Percentiles rank a stretch among this genome's conserved stretches.
These are phyloP conservation scores for Anthostomella pinea DNA, from an alignment of 2,329 filamentous ascomycete genomes.

Conservation along the genomic window DNA sequence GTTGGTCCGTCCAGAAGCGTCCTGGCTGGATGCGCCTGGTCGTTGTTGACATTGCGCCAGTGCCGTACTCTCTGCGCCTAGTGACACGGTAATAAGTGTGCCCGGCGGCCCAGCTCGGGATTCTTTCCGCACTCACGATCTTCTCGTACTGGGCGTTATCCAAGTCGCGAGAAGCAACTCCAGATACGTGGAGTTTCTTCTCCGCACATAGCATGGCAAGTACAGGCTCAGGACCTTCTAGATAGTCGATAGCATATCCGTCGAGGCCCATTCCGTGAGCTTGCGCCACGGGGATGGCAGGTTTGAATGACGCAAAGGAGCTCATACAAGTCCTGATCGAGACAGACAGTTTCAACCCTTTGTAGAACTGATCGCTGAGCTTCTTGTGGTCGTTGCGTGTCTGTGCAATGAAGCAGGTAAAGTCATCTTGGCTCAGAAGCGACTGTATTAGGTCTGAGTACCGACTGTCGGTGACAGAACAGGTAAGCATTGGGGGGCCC, in stretches of 20 bases:
- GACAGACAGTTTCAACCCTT: constrained; percentile 64
- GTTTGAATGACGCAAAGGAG: constrained; percentile 51
- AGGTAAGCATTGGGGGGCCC: constrained; percentile 77
- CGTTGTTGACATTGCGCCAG: constrained; percentile 66
- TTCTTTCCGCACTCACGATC: constrained; percentile 54
- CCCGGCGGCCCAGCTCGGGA: constrained; percentile 70
- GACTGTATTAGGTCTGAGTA: constrained; percentile 59
- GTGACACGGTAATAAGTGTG: constrained; percentile 61
- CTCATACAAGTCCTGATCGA: constrained; percentile 63
- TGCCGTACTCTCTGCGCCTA: constrained; percentile 77
- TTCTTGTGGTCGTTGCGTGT: constrained; percentile 70
- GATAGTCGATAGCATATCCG: constrained; percentile 73
- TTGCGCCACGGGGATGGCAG: constrained; percentile 54
- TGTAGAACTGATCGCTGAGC: constrained; percentile 64
- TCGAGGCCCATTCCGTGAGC: constrained; percentile 65
- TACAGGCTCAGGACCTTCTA: constrained; percentile 79
- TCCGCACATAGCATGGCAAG: constrained; percentile 84
- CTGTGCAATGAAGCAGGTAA: constrained; percentile 73
- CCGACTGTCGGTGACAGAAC: constrained; percentile 70
- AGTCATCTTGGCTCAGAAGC: constrained; percentile 49
- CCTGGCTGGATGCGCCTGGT: constrained; percentile 61
- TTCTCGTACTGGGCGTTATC: constrained; percentile 64
- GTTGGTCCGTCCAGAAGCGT: constrained; percentile 72
- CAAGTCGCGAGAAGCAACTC: constrained; percentile 61
- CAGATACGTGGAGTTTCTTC: constrained; percentile 65